Base-by-base conservation (phyloP, 2,329 filamentous ascomycete species). In the Lasiodiplodia sp. region DNA sequence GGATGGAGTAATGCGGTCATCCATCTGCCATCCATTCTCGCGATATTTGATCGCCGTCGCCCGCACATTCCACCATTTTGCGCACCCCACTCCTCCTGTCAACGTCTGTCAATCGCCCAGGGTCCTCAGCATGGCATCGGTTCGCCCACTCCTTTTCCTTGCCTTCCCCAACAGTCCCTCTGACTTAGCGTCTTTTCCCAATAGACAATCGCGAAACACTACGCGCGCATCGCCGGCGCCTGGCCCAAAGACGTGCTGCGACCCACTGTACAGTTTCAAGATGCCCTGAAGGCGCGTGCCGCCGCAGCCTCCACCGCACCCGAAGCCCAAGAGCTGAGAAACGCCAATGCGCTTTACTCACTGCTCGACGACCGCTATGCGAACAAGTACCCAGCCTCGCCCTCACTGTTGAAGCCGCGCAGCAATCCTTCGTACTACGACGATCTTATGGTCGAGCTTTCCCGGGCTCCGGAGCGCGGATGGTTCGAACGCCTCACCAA, bases 291-390 rank as follows among this genome's bases (percentile, higher is more conserved):
- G 69, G 73, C 76, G 67, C 83, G 83, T 65, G 78, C 80, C 53
- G 63, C 55, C 56, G 64, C 44, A 28, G 31, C 47, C 55, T 47
- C 68, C 31, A 64, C 69, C 37, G 66, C 73, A 0, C 68, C 73
- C 57, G 68, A 72, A 67, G 67, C 31, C 55, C 72, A 73, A 31
- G 84, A 86, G 70, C 73, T 80, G 38, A 76, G 76, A 38, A 82
- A 87, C 72, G 77, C 88, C 66, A 89, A 89, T 72, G 87, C 87
- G 4, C 82, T 90, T 1, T 88, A 87, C 70, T 83, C 86, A 2
- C 78, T 90, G n/a, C 79, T 90, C 2, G 87, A 89, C 71, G 83
- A 90, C 74, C 79, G 86, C 60, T 89, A 88, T 72, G 79, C 77
- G 57, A 85, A 83, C 68, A 77, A 75, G n/a, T 79, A 78, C 68